Evolutionary conservation across 2,329 filamentous ascomycete genomes (phyloP).

Genomic region (Fusarium nanum): DNA sequence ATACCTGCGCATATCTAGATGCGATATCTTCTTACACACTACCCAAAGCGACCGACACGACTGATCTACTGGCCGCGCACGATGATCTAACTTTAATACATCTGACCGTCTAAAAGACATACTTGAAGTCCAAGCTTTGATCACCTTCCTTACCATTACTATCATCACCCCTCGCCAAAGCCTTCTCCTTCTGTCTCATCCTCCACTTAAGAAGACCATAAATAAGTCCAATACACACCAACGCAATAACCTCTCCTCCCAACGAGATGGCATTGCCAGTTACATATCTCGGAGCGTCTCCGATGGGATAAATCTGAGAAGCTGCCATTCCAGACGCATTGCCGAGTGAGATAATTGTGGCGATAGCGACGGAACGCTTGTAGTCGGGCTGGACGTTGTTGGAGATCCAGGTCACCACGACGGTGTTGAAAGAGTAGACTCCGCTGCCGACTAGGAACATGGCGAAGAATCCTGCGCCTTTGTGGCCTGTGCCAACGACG

Average conservation of each 20-base stretch:
- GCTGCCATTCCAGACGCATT: slow-evolving; percentile 62
- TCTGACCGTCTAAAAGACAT: slow-evolving; percentile 43
- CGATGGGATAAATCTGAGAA: slow-evolving; percentile 56
- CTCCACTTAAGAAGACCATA: slow-evolving; percentile 46
- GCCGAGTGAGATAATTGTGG: slow-evolving; percentile 59
- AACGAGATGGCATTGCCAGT: slow-evolving; percentile 48
- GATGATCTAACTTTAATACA: no score
- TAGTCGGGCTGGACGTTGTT: slow-evolving; percentile 61
- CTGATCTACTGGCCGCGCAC: no score
- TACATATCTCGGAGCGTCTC: slow-evolving; percentile 45
- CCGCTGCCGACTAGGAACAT: slow-evolving; percentile 42
- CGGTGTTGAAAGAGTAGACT: slow-evolving; percentile 26
- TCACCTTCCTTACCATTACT: slow-evolving; percentile 38
- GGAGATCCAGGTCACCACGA: slow-evolving; percentile 55
- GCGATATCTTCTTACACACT: background rate
- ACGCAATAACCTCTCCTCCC: slow-evolving; percentile 43
- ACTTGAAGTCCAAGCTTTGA: slow-evolving; percentile 29
- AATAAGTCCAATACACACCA: slow-evolving; percentile 43
- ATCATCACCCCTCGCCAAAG: slow-evolving; percentile 39
- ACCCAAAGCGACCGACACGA: background rate
- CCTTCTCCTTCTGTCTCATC: slow-evolving; percentile 45
- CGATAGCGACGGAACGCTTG: slow-evolving; percentile 59
- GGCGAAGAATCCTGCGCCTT: slow-evolving; percentile 41
- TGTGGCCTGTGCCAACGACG: slow-evolving; percentile 42
- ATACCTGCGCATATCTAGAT: background rate